Evolutionary conservation across 2,329 filamentous ascomycete genomes (phyloP), one percentile per base, ranked within the genome.

Genomic region (Alternaria metachromatica): DNA sequence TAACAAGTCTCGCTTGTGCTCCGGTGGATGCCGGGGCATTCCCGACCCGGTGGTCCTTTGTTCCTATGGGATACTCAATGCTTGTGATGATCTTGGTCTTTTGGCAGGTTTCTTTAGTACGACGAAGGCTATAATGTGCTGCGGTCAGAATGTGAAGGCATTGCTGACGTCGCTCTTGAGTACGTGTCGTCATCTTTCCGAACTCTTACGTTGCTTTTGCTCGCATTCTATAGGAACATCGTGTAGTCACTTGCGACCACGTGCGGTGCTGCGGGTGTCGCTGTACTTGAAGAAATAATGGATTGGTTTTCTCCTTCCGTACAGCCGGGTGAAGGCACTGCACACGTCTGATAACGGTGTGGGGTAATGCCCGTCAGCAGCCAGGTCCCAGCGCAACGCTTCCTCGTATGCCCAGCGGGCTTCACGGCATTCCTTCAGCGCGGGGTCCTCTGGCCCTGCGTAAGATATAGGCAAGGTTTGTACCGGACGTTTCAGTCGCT

Each of bases 401-500:
- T n/a, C 20, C 21, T 30, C 44, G 50, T 48, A 60, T 54, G 48
- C 46, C 51, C 51, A 48, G 57, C 48, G 44, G 13, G 53, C 51
- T 48, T 58, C 41, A 48, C 64, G 46, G 49, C 57, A 54, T 44
- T 41, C 41, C 5, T 49, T 33, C 23, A 60, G 21, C 25, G 50
- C 57, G 25, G 51, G 37, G 49, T n/a, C 18, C 28, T 23, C 13
- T 26, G 51, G 37, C 41, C 50, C 54, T 59, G 61, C 50, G 60
- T 45, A 33, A 54, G 58, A 53, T 50, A 30, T 44, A 21, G 28
- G 33, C 6, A 23, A 21, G 13, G 33, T 50, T 51, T 60, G 71
- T 66, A 68, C 71, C 20, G 64, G 74, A 71, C 23, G 67, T 66
- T 68, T 70, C 64, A 60, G 53, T 50, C 62, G 6, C 59, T 72